Evolutionary conservation across 1,139 yeast species (phyloP).

Genomic region (Pichia cactophila): DNA sequence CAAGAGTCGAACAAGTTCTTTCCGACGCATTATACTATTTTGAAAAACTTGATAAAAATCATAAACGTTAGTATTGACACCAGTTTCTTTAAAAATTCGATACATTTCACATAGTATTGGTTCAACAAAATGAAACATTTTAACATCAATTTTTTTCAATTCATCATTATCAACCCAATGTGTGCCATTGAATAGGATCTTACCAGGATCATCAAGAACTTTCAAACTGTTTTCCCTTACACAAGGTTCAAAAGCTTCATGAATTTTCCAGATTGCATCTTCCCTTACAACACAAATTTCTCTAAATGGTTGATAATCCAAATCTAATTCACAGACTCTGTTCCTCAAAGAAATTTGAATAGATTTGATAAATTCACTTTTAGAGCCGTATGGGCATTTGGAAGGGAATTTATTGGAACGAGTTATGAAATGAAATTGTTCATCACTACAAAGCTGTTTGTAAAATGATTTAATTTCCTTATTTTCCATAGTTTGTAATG

Average conservation of each 20-base stretch:
- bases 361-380: slow-evolving; percentile 8
- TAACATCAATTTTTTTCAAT: slow-evolving; percentile 11
- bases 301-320: slow-evolving; percentile 22
- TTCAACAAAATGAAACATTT: slow-evolving; percentile 28
- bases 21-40: slow-evolving; percentile 38
- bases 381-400: slow-evolving; percentile 1
- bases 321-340: slow-evolving; percentile 20
- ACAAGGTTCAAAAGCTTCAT: slow-evolving; percentile 33
- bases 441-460: slow-evolving; percentile 18
- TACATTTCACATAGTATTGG: slow-evolving; percentile 56
- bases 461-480: slow-evolving; percentile 13
- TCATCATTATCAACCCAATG: slow-evolving; percentile 18
- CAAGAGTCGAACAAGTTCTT: slow-evolving; percentile 32
- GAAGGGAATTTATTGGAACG: slow-evolving; percentile 6
- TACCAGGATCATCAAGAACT: slow-evolving; percentile 31
- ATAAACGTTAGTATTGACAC: slow-evolving; percentile 60
- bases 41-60: slow-evolving; percentile 73
- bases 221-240: slow-evolving; percentile 32
- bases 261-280: slow-evolving; percentile 15
- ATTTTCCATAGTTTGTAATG: slow-evolving; percentile 4
- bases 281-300: slow-evolving; percentile 25
- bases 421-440: slow-evolving; percentile 20
- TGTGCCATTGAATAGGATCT: slow-evolving; percentile 24
- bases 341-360: slow-evolving; percentile 12
- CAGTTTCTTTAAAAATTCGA: slow-evolving; percentile 74